Evolutionary conservation across 192 early-diverging fungal species (phyloP), one percentile per base, ranked within the genome.

Genomic region (Mortierella claussenii): DNA sequence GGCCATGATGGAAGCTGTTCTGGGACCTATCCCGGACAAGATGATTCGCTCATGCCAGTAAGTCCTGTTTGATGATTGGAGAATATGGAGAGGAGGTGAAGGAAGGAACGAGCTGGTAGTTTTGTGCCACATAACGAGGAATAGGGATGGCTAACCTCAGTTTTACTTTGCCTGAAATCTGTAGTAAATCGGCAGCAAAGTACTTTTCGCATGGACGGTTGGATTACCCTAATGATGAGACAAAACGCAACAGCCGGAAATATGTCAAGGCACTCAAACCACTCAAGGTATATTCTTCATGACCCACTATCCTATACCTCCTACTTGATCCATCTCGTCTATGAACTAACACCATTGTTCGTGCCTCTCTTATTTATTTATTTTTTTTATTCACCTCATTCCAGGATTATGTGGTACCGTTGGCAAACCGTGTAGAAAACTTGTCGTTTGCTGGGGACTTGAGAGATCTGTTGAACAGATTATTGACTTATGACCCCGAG

Each of bases 1-100:
- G 60, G 93, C 93, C 24, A 95, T 99, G 94, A 99, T 99, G 96
- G 90, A 99, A 79, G 80, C 84, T 0, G 91, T 97, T 2, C 83
- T 98, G n/a, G 97, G 97, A 2, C 80, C 78, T 37, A 86, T 96
- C 23, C 94, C 96, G 0, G 69, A 82, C 0, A 71, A 85, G 45
- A 82, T 96, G 32, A 79, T 92, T 13, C 81, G 83, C 12, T 55
- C 68, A 3, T 81, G 85, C 32, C 68, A 62, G 79, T 83, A 81
- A 30, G 70, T 34, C 1, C 18, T 11, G 0, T 10, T 11, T 31
- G 23, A 3, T 50, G 13, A 18, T 37, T 60, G 12, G 8, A 17
- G 40, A 30, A 20, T 4, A 33, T 51, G 27, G 12, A 33, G 15
- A 31, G 23, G 42, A 31, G 11, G 46, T 21, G 46, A 30, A n/a